A percentile compares a stretch with the other conserved stretches of the same genome.
Conservation (phyloP, 164 flowering plant species). For the Sextonia rubra region DNA sequence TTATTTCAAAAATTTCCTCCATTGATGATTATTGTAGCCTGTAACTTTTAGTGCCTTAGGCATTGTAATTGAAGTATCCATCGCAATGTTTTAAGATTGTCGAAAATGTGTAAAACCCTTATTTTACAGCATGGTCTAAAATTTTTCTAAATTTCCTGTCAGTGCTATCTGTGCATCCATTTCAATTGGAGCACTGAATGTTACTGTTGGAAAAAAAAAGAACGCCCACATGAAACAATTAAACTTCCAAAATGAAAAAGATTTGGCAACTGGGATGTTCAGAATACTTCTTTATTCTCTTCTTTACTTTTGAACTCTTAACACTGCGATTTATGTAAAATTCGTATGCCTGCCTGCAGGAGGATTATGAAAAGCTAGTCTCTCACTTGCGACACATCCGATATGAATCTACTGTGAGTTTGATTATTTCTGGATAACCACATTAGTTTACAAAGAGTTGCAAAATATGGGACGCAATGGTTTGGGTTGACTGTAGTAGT, state of each 20-base stretch:
- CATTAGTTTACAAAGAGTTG: too few relatives aligned
- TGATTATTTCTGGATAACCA: not conserved
- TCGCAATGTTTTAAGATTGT: not conserved
- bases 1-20: not conserved
- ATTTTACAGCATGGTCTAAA: not conserved
- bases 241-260: too few relatives aligned
- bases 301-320: not conserved
- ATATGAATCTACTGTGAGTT: constrained; percentile 90
- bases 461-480: too few relatives aligned
- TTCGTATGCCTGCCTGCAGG: constrained; percentile 38
- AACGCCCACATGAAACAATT: not conserved
- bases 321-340: not conserved
- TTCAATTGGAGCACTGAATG: not conserved
- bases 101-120: not conserved
- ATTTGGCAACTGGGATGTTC: too few relatives aligned
- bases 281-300: not conserved
- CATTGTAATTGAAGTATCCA: not conserved
- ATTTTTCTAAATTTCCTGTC: too few relatives aligned
- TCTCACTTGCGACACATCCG: constrained; percentile 58
- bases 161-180: not conserved
- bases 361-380: constrained; percentile 66
- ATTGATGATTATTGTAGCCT: not conserved
- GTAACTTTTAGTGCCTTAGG: not conserved
- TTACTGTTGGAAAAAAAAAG: not conserved
- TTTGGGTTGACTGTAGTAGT: too few relatives aligned